Base-by-base conservation (phyloP, 805 yeast genomes). In the Kodamaea kaohsiungensis region DNA sequence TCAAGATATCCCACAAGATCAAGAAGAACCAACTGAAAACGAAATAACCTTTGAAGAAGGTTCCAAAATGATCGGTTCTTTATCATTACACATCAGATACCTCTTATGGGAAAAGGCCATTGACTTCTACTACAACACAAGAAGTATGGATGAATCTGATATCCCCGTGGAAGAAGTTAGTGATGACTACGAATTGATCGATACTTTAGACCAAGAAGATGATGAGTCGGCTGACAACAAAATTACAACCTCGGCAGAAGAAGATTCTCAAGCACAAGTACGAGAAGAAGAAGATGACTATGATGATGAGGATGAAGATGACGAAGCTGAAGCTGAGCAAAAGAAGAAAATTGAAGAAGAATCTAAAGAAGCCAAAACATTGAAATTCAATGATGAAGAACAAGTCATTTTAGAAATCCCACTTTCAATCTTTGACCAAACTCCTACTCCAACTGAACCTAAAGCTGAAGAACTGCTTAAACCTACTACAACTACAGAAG, bases 81-180 rank as follows among this genome's bases (percentile, higher is more conserved):
- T 88, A 43, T 86, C 91, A 5, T 71, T 87, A 48, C 87, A 83
- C 57, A 69, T 87, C 18, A 73, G 93, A 58, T 87, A 86, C 59
- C 77, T 87, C 10, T 70, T 88, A 19, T 88, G 89, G 83, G 92
- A 88, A 61, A 84, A 82, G 64, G 91, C 87, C 17, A 76, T 84
- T 8, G 87, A 84, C 62, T 71, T 64, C 57, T 74, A 68, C 59
- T 79, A 71, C 56, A 56, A 55, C 38, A 62, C 70, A 33, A 60
- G 61, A 27, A 43, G 27, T 35, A 19, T 49, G n/a, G 56, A 42
- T 30, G 58, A 40, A 13, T 49, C 61, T 9, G 17, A 55, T 9
- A 56, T 65, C 51, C 52, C 61, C 9, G 55, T 68, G 35, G 73
- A 72, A 52, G 77, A 71, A 51, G 68, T 67, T 0, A 53, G 65